These are phyloP conservation scores for Pseudogymnoascus verrucosus DNA, from an alignment of 2,329 filamentous ascomycete genomes.

Conservation along the genomic window DNA sequence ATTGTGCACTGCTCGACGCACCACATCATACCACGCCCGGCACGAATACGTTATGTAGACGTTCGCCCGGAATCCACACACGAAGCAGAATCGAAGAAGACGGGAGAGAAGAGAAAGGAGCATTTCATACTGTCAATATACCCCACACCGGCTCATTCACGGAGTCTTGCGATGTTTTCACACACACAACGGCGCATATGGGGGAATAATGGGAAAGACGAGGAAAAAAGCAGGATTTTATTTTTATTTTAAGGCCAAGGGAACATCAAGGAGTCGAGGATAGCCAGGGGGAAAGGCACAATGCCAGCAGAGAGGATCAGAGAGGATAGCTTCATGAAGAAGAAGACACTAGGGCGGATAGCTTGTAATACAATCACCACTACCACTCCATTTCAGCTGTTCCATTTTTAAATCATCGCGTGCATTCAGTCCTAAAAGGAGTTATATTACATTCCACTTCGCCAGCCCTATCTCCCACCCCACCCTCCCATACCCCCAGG, in stretches of 20 bases:
- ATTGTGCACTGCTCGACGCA: neutral
- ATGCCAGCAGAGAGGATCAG: neutral
- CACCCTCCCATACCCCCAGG: neutral
- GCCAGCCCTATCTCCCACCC: neutral
- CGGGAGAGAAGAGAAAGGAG: neutral
- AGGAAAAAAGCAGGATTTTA: neutral
- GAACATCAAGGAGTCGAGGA: neutral
- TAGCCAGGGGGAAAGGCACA: neutral
- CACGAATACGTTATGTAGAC: neutral
- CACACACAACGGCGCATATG: neutral
- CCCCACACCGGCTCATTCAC: neutral
- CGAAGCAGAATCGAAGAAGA: neutral
- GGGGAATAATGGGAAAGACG: neutral
- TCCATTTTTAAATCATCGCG: neutral
- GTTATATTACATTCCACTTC: neutral
- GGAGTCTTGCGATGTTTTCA: slow-evolving; percentile 1
- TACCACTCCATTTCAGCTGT: neutral
- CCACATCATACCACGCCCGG: neutral
- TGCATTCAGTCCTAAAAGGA: neutral
- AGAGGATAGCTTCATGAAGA: neutral
- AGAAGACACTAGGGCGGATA: neutral
- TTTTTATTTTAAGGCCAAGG: neutral
- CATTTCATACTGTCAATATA: slow-evolving; percentile 2
- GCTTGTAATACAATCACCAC: slow-evolving; percentile 3
- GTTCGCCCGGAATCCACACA: neutral